Base-by-base conservation (phyloP, 1,284 basidiomycete species). In the Vanrija humicola region DNA sequence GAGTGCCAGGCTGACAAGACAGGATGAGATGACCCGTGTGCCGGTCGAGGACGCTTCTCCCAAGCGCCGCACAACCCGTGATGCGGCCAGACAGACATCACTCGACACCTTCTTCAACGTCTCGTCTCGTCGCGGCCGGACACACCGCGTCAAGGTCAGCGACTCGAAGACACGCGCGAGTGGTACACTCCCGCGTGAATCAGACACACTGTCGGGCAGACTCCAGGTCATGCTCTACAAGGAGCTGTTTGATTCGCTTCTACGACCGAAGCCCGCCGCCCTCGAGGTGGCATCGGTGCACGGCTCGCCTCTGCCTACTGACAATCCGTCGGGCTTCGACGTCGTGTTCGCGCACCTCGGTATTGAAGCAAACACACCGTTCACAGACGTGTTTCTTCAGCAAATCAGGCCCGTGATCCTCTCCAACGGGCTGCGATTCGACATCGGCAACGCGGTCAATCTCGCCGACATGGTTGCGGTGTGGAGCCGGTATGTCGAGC, bases 201-300 rank as follows among this genome's bases (percentile, higher is more conserved):
- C 81, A 43, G 88, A 90, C 66, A 81, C 84, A 0, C 67, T 83
- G 15, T 75, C 84, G 0, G 83, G 89, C 0, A 82, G 82, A n/a
- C 75, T 90, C 18, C 90, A 93, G 70, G 80, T 92, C 5, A 91
- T 91, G 88, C 72, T 90, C 28, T 93, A 93, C 72, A 83, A 86
- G 66, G 84, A 85, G 48, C 81, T 93, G 44, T 77, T 92, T 14
- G 80, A 81, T 40, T 74, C 68, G 10, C 66, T 77, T 38, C 54
- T 77, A 16, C 40, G 34, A 14, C 34, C 34, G 12, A 34, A 34
- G 12, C 34, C 34, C 14, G 2, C 12, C 14, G 5, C 14, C 34
- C 34, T 12, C 9, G 34, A 34, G n/a, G 40, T 42, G 40, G 40
- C 10, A 15, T 64, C 15, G 38, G 61, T 4, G 21, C 48, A 7